Percentiles rank a stretch among this genome's conserved stretches.
Evolutionary conservation across 805 yeast genomes (phyloP).

Genomic region (Lipomyces oligophaga): DNA sequence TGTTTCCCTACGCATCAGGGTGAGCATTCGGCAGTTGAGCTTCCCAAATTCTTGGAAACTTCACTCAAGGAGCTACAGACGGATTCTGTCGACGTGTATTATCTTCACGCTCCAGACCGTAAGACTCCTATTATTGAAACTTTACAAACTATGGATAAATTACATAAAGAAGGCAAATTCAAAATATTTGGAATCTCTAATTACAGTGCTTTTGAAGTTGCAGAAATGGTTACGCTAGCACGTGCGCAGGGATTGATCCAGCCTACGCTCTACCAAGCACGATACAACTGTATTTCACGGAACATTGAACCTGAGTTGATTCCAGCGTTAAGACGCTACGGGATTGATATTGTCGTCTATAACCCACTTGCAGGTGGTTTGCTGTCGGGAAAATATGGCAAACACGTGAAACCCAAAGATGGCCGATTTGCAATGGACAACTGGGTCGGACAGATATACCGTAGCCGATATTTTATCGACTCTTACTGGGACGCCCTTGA

Average conservation of each 20-base stretch:
- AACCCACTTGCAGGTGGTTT: constrained; percentile 81
- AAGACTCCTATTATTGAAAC: constrained; percentile 30
- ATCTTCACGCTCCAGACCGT: constrained; percentile 33
- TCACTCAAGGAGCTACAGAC: constrained; percentile 25
- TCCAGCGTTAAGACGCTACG: constrained; percentile 37
- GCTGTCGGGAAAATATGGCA: constrained; percentile 55
- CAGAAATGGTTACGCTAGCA: constrained; percentile 25
- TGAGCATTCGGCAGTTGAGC: constrained; percentile 17
- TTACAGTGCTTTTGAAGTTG: constrained; percentile 29
- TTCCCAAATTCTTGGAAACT: constrained; percentile 21
- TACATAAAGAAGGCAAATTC: constrained; percentile 33
- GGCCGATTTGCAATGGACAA: constrained; percentile 2
- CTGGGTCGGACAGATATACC: constrained; percentile 5
- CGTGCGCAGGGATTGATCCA: constrained; percentile 29
- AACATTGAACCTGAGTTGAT: constrained; percentile 30
- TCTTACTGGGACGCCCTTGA: constrained; percentile 17
- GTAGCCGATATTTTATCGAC: constrained; percentile 14
- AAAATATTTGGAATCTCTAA: constrained; percentile 33
- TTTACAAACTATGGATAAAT: constrained; percentile 26
- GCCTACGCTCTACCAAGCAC: constrained; percentile 34
- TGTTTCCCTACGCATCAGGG: constrained; percentile 26
- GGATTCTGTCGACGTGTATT: constrained; percentile 31
- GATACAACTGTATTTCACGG: constrained; percentile 32
- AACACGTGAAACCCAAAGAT: background rate
- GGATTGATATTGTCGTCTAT: constrained; percentile 70